Conservation (phyloP, 495 filamentous ascomycete species). For the Aspergillus egyptiacus region DNA sequence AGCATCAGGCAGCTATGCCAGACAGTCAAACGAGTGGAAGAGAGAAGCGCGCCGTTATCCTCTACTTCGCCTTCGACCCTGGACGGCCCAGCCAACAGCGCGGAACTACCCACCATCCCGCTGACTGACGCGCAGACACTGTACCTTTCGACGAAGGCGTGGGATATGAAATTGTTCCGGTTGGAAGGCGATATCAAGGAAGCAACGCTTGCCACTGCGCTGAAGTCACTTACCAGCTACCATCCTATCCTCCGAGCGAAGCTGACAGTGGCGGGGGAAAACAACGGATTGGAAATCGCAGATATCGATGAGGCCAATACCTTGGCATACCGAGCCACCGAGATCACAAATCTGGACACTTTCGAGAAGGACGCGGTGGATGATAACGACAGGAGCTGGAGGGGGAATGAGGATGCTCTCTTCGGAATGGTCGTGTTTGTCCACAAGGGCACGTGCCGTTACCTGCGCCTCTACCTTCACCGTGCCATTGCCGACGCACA, state of each 20-base stretch:
- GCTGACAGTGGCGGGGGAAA: background rate
- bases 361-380: background rate
- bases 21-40: background rate
- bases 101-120: background rate
- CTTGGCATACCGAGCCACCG: background rate
- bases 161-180: conserved; percentile 4
- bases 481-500: conserved; percentile 6
- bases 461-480: conserved; percentile 4
- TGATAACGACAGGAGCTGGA: background rate
- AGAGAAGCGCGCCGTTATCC: background rate
- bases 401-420: background rate
- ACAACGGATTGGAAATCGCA: background rate
- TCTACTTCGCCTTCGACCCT: background rate
- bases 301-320: background rate
- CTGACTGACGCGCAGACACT: conserved; percentile 1
- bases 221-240: background rate
- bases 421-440: conserved; percentile 1
- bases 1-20: conserved; percentile 4
- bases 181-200: conserved; percentile 2
- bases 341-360: background rate
- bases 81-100: background rate
- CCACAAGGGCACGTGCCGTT: conserved; percentile 8
- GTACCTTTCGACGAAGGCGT: background rate
- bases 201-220: conserved; percentile 1
- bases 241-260: conserved; percentile 7